Evolutionary conservation across 2,329 filamentous ascomycete species (phyloP).

Genomic region (Cladosporium cucumerinum): DNA sequence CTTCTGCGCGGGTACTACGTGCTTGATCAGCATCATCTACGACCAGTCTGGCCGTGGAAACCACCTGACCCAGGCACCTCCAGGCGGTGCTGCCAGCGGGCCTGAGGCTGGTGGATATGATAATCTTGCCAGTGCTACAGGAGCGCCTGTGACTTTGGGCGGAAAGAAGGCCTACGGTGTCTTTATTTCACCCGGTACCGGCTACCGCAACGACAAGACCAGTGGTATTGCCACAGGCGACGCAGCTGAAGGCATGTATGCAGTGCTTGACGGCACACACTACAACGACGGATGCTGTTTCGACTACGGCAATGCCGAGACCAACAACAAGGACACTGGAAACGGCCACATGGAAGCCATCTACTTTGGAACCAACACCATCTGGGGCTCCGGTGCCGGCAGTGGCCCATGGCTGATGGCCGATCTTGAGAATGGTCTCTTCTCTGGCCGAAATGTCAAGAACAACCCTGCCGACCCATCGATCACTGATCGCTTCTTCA

Average conservation of each 20-base stretch:
- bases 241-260: conserved; percentile 58
- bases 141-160: conserved; percentile 57
- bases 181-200: conserved; percentile 59
- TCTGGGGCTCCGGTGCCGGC: conserved; percentile 57
- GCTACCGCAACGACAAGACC: conserved; percentile 59
- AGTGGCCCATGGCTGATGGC: conserved; percentile 66
- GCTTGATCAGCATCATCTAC: conserved; percentile 60
- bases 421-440: conserved; percentile 65
- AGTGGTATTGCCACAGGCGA: conserved; percentile 56
- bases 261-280: conserved; percentile 58
- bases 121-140: conserved; percentile 57
- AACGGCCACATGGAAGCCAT: conserved; percentile 67
- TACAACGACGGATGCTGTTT: conserved; percentile 56
- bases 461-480: conserved; percentile 54
- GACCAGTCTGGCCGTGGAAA: conserved; percentile 63
- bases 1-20: conserved; percentile 61
- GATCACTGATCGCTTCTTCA: conserved; percentile 56
- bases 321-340: conserved; percentile 47
- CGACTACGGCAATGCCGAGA: conserved; percentile 45
- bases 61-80: conserved; percentile 58
- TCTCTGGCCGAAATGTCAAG: conserved; percentile 50
- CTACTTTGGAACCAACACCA: conserved; percentile 57
- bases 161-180: conserved; percentile 63
- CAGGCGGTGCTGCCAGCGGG: conserved; percentile 53
- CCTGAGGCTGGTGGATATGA: conserved; percentile 58